Evolutionary conservation across 2,329 filamentous ascomycete genomes (phyloP).

Genomic region (Colletotrichum sp.): DNA sequence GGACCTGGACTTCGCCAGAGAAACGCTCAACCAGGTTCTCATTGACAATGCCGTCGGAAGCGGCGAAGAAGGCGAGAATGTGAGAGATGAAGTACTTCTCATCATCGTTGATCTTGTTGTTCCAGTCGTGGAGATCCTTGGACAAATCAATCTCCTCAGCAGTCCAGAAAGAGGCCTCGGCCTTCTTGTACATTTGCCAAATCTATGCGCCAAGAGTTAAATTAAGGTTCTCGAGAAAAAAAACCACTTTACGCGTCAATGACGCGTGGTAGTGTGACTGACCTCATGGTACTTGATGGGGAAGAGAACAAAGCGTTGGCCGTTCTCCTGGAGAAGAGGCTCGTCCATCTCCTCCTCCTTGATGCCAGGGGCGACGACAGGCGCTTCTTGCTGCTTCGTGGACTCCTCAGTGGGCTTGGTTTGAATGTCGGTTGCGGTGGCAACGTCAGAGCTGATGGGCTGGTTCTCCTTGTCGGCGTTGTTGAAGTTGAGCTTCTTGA

Average conservation of each 20-base stretch:
- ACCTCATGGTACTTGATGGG: constrained; percentile 99
- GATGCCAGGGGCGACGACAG: constrained; percentile 53
- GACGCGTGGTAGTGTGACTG: constrained; percentile 53
- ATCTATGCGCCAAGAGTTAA: constrained; percentile 68
- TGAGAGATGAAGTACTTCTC: constrained; percentile 99
- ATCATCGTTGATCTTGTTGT: constrained; percentile 95
- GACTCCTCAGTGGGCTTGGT: constrained; percentile 61
- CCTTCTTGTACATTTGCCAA: constrained; percentile 99
- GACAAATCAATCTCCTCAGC: constrained; percentile 99
- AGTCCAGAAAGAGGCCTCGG: constrained; percentile 99
- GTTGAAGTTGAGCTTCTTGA: constrained; percentile 87
- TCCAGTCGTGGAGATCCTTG: constrained; percentile 99
- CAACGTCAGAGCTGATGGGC: constrained; percentile 53
- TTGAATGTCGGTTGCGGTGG: constrained; percentile 62
- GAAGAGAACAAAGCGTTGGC: constrained; percentile 95
- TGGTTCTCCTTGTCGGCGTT: constrained; percentile 83
- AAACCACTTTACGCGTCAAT: constrained; percentile 72
- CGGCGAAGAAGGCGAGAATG: constrained; percentile 98
- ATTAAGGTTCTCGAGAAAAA: constrained; percentile 26
- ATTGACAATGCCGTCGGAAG: constrained; percentile 98
- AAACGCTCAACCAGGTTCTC: constrained; percentile 99
- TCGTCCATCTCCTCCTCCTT: constrained; percentile 80
- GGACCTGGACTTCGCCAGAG: constrained; percentile 94
- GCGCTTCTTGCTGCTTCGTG: constrained; percentile 47
- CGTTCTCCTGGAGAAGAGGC: constrained; percentile 94